A percentile compares a stretch with the other conserved stretches of the same genome.
Conservation (phyloP, 2,329 filamentous ascomycete species). For the Hypoxylon sp. region DNA sequence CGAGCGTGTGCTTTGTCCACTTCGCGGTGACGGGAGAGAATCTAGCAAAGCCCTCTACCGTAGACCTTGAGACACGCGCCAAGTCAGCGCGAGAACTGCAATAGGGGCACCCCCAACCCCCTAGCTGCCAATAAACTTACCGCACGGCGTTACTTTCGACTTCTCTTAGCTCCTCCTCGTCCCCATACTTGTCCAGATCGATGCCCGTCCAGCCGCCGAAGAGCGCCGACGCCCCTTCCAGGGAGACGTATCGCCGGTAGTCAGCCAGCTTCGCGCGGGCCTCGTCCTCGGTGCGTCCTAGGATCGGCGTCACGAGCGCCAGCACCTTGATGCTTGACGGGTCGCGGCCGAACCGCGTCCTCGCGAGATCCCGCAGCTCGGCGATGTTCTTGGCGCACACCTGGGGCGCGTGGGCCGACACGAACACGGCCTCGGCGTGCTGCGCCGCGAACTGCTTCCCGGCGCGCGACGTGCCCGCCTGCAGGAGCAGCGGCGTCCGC, state of each 20-base stretch:
- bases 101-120: constrained; percentile 3
- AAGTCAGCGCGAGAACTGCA: not conserved
- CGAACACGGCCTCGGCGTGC: constrained; percentile 78
- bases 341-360: constrained; percentile 65
- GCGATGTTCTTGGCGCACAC: constrained; percentile 71
- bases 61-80: constrained; percentile 54
- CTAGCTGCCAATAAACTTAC: constrained; percentile 43
- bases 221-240: constrained; percentile 73
- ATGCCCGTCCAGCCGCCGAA: constrained; percentile 80
- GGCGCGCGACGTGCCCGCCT: constrained; percentile 75
- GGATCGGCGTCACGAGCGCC: constrained; percentile 72
- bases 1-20: constrained; percentile 79
- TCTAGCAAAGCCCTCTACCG: constrained; percentile 66
- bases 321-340: constrained; percentile 73
- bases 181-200: constrained; percentile 56
- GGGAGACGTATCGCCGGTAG: constrained; percentile 68
- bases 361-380: constrained; percentile 70
- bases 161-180: constrained; percentile 55
- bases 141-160: constrained; percentile 57
- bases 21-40: constrained; percentile 70
- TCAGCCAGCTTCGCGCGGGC: constrained; percentile 73
- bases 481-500: constrained; percentile 74
- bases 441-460: constrained; percentile 76
- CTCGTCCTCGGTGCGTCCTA: constrained; percentile 74
- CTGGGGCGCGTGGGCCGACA: constrained; percentile 72